These are phyloP conservation scores for Rhizopogon sp. DNA, from an alignment of 768 basidiomycete species.

Conservation along the genomic window DNA sequence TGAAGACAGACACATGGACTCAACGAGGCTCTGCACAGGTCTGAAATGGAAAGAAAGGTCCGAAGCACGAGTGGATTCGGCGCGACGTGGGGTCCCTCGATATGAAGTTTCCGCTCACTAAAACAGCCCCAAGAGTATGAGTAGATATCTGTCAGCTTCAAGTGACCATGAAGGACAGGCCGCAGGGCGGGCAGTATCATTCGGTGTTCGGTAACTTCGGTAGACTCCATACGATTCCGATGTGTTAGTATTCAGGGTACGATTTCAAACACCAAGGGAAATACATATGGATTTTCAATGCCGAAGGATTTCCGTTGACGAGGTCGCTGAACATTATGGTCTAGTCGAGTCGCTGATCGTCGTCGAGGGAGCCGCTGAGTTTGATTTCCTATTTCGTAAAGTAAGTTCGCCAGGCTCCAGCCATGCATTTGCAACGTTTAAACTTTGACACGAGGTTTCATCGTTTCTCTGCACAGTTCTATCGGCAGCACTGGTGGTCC, in stretches of 20 bases:
- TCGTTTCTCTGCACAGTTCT: neutral
- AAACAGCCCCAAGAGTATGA: neutral
- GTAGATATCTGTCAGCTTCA: too few relatives aligned
- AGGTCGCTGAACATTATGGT: too few relatives aligned
- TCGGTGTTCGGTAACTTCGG: too few relatives aligned
- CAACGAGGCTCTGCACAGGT: conserved; percentile 6
- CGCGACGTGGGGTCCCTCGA: neutral
- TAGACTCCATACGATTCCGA: too few relatives aligned
- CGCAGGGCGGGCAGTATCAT: too few relatives aligned
- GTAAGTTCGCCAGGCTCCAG: neutral
- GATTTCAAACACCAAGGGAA: too few relatives aligned
- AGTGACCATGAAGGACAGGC: too few relatives aligned
- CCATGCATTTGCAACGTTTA: neutral
- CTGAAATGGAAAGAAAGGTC: neutral
- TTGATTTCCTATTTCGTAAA: neutral
- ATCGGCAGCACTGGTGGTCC: too few relatives aligned
- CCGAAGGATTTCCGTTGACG: too few relatives aligned
- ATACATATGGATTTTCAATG: too few relatives aligned
- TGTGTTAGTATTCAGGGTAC: too few relatives aligned
- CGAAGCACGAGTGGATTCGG: neutral
- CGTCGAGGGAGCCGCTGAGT: neutral
- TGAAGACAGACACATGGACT: conserved; percentile 20
- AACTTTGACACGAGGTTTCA: neutral
- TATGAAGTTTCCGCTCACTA: neutral
- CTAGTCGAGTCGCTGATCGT: too few relatives aligned